Conservation (phyloP, 2,329 filamentous ascomycete genomes). For the Aspergillus novoparasiticus region DNA sequence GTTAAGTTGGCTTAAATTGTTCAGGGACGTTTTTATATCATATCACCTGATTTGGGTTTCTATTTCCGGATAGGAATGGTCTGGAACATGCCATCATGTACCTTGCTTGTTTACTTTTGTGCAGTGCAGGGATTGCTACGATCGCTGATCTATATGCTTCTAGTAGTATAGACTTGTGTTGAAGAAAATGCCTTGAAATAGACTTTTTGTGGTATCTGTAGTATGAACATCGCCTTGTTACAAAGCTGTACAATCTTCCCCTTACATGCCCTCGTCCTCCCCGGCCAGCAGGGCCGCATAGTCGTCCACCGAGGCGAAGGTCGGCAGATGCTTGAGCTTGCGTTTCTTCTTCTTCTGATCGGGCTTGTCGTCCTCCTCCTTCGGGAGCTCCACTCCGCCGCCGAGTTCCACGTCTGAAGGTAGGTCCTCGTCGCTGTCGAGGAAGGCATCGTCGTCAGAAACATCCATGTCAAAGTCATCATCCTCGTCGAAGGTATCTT, state of each 20-base stretch:
- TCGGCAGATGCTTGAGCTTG: conserved; percentile 86
- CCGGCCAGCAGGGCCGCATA: conserved; percentile 82
- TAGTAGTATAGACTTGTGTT: not conserved
- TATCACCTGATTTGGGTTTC: not conserved
- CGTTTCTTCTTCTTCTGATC: conserved; percentile 70
- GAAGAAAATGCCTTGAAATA: not conserved
- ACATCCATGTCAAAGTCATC: conserved; percentile 56
- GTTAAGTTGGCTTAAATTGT: not conserved
- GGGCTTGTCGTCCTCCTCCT: conserved; percentile 44
- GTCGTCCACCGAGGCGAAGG: conserved; percentile 90
- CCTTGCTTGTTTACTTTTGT: not conserved
- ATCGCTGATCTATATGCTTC: not conserved
- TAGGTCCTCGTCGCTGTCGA: conserved; percentile 58
- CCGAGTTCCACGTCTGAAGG: conserved; percentile 52
- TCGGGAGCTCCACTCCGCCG: conserved; percentile 45
- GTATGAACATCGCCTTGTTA: conserved; percentile 9
- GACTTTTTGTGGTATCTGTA: conserved; percentile 23
- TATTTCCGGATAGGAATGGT: not conserved
- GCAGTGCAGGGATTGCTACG: not conserved
- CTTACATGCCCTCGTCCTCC: conserved; percentile 59
- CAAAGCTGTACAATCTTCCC: conserved; percentile 1
- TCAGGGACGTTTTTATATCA: not conserved
- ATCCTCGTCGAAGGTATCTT: conserved; percentile 50
- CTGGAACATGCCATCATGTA: not conserved
- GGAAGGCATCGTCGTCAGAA: conserved; percentile 48